Evolutionary conservation across 2,329 filamentous ascomycete genomes (phyloP).

Genomic region (Coniochaeta prunicola): DNA sequence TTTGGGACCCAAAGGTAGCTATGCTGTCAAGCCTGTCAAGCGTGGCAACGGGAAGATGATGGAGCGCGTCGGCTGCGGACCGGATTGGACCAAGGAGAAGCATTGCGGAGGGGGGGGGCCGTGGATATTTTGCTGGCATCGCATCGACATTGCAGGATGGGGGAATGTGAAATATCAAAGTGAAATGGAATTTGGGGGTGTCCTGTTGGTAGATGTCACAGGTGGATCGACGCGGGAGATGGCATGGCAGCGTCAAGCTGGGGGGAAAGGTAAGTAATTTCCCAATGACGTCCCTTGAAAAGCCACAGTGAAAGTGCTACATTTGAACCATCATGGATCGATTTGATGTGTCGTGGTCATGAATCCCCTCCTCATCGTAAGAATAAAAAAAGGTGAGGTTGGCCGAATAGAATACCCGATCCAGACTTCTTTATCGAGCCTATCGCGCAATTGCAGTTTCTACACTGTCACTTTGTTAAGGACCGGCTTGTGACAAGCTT

Average conservation of each 20-base stretch:
- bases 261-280: too few species aligned
- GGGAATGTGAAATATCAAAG: not conserved
- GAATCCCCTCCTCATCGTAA: too few species aligned
- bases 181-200: not conserved
- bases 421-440: not conserved
- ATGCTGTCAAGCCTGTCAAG: conserved; percentile 1
- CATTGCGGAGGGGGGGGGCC: not conserved
- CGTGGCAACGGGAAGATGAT: not conserved
- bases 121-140: not conserved
- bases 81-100: not conserved
- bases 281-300: too few species aligned
- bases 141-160: not conserved
- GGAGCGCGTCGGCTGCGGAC: not conserved
- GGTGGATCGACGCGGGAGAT: not conserved
- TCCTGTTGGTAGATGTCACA: not conserved
- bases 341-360: too few species aligned
- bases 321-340: too few species aligned
- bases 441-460: not conserved
- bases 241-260: not conserved
- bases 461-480: not conserved
- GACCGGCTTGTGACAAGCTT: not conserved
- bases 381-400: too few species aligned
- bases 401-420: not conserved
- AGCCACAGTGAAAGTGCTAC: too few species aligned
- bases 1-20: conserved; percentile 2